Percentiles rank a stretch among this genome's conserved stretches.
Evolutionary conservation across 2,329 filamentous ascomycete species (phyloP).

Genomic region (Exophiala calicioides): DNA sequence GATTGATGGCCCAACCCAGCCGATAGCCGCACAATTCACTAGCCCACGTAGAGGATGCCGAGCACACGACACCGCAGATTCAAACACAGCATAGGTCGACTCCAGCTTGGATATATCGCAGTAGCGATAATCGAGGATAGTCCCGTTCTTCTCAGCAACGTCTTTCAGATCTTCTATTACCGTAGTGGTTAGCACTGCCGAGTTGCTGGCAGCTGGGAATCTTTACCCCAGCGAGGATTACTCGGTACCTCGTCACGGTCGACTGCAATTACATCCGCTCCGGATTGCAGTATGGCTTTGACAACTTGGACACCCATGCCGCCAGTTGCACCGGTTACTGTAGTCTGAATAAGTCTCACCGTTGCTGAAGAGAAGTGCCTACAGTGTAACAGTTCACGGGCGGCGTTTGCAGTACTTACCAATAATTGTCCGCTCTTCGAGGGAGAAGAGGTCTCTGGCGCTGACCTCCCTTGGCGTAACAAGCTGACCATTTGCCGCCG

Average conservation of each 20-base stretch:
- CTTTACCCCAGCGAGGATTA: neutral
- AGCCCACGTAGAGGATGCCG: slow-evolving; percentile 17
- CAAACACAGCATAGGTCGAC: slow-evolving; percentile 1
- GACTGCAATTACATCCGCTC: slow-evolving; percentile 8
- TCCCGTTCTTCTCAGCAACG: neutral
- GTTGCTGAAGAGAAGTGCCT: neutral
- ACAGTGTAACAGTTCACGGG: neutral
- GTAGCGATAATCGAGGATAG: neutral
- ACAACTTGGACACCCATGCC: slow-evolving; percentile 7
- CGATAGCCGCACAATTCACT: slow-evolving; percentile 15
- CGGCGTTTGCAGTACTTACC: neutral
- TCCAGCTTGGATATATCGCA: slow-evolving; percentile 10
- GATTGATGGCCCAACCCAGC: slow-evolving; percentile 33
- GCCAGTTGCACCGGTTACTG: slow-evolving; percentile 9
- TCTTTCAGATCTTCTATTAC: neutral
- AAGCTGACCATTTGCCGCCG: too few relatives aligned
- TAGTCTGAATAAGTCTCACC: neutral
- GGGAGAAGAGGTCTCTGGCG: slow-evolving; percentile 4
- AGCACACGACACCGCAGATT: slow-evolving; percentile 16
- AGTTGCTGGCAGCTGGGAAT: neutral
- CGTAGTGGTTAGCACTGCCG: neutral
- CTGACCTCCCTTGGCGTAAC: too few relatives aligned
- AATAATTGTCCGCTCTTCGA: slow-evolving; percentile 6
- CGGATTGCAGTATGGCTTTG: slow-evolving; percentile 8
- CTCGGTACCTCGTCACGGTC: neutral